Percentiles rank a stretch among this genome's conserved stretches.
Evolutionary conservation across 768 basidiomycete genomes (phyloP).

Genomic region (Mycena rebaudengoi): DNA sequence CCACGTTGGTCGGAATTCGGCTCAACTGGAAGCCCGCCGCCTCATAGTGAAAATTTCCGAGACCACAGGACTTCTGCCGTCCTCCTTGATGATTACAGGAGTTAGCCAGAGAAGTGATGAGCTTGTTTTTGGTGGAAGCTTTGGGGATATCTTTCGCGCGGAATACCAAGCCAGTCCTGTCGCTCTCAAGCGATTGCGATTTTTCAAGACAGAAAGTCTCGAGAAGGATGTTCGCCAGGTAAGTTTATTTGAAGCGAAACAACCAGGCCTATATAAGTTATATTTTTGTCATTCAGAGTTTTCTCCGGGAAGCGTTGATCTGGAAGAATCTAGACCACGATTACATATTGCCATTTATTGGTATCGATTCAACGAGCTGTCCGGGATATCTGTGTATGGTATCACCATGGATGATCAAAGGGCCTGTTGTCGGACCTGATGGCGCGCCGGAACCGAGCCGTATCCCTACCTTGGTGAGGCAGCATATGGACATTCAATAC

Average conservation of each 20-base stretch:
- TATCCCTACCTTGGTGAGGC: background rate
- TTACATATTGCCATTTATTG: background rate
- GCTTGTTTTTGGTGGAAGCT: background rate
- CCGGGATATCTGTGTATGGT: constrained; percentile 10
- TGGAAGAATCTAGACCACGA: background rate
- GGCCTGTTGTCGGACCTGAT: background rate
- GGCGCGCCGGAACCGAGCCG: background rate
- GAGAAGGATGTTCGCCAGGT: background rate
- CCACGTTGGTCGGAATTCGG: background rate
- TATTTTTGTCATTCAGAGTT: background rate
- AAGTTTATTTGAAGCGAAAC: background rate
- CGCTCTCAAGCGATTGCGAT: background rate
- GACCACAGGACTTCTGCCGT: background rate
- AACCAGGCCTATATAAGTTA: too few relatives aligned
- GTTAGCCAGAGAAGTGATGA: background rate
- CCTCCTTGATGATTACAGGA: background rate
- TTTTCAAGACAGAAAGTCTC: background rate
- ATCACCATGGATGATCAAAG: constrained; percentile 11
- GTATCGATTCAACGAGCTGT: background rate
- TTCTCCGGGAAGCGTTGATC: constrained; percentile 3
- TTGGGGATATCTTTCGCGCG: background rate
- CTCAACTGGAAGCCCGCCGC: background rate
- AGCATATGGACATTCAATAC: background rate
- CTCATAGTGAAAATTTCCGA: background rate
- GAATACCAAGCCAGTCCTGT: background rate